phyloP scores from a whole-genome alignment of 1,139 yeast species.

The Wickerhamiella infanticola region DNA sequence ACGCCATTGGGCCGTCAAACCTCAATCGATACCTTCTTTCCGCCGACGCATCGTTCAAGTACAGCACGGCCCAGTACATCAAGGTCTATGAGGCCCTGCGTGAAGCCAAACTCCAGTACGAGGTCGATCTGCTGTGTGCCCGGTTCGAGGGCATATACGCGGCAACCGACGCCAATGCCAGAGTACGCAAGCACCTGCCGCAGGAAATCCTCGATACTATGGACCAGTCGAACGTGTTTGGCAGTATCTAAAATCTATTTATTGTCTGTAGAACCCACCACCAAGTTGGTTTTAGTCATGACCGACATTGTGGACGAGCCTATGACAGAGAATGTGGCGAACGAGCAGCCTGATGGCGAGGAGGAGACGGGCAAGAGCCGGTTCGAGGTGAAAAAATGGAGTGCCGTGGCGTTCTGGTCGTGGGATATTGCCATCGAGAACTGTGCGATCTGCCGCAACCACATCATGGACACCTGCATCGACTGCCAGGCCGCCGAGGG shows the following conservation, averaged over 20 bases:
- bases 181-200: no score
- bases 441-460: slow-evolving; percentile 97
- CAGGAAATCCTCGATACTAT: no score
- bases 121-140: slow-evolving; percentile 11
- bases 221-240: no score
- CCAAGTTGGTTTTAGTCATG: not conserved
- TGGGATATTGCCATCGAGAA: slow-evolving; percentile 96
- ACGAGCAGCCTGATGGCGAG: not conserved
- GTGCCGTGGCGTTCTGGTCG: slow-evolving; percentile 98
- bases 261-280: no score
- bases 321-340: not conserved
- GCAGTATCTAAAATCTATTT: no score
- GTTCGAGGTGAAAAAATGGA: slow-evolving; percentile 76
- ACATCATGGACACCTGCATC: slow-evolving; percentile 96
- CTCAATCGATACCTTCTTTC: slow-evolving; percentile 7
- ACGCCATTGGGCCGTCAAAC: slow-evolving; percentile 11
- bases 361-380: slow-evolving; percentile 26
- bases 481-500: slow-evolving; percentile 83
- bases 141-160: slow-evolving; percentile 10
- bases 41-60: slow-evolving; percentile 14
- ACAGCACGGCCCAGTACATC: slow-evolving; percentile 14
- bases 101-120: slow-evolving; percentile 12
- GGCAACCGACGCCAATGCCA: slow-evolving; percentile 3
- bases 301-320: not conserved
- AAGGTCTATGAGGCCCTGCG: slow-evolving; percentile 13